Evolutionary conservation across 1,284 basidiomycete genomes (phyloP), one percentile per base, ranked within the genome.

Genomic region (Wolfiporia cocos): DNA sequence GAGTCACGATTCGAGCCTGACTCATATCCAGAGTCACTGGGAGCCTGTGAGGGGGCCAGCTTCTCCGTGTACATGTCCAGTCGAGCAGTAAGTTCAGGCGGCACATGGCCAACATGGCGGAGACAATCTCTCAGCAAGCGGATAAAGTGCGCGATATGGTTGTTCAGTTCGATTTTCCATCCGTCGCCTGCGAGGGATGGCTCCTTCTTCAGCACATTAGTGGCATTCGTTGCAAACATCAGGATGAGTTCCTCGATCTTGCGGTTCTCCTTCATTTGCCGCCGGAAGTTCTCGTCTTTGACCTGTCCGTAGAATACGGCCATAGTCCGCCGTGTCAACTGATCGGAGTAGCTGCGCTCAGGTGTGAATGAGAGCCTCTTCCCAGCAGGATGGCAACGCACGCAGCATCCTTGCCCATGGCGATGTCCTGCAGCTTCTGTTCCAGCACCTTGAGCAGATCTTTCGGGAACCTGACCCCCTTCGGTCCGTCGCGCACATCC

Each of bases 231-330:
- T 12, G 94, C 93, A 57, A 97, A 98, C 73, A 89, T 86, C 39
- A 99, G 74, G 48, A 99, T 95, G 45, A 99, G 81, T 51, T 97
- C 93, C 65, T 99, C 96, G 41, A 98, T 88, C 68, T 95, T 96
- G 36, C 96, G 76, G 56, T 92, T 94, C 63, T 97, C 93, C 62
- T 92, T 92, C 78, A 98, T 85, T 56, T 93, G 89, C 32, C 80
- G 76, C 48, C 87, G 81, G 68, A 94, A 94, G 23, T 70, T 74
- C 37, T 89, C 84, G 46, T 90, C 82, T 57, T 85, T 84, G 63
- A 91, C 89, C 50, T 88, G 86, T 4, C 86, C 86, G 62, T 93
- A 96, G 63, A 95, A 96, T 22, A 86, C 81, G 38, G 86, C 92
- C 71, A 93, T 86, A 1, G 89, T 91, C 36, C 90, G 74, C 31